Conservation (phyloP, 164 flowering plant genomes). For the Hamamelis virginiana region DNA sequence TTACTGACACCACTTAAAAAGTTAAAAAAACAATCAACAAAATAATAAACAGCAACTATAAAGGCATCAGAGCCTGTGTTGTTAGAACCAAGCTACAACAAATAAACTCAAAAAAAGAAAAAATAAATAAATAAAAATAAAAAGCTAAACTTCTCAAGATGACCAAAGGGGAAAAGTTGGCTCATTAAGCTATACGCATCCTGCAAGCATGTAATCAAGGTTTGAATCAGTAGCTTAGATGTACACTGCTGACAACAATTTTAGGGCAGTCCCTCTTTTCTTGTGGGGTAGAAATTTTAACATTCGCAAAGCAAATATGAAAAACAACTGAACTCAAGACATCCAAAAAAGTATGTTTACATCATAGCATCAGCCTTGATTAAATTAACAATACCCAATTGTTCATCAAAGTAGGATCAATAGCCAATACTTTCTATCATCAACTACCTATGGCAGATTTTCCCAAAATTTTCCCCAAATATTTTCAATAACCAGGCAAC, state of each 20-base stretch:
- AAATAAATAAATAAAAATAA: too few species aligned
- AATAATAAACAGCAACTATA: too few species aligned
- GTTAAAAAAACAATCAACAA: too few species aligned
- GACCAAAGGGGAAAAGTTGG: background rate
- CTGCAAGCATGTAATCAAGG: background rate
- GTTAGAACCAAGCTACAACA: too few species aligned
- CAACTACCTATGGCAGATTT: slow-evolving; percentile 13
- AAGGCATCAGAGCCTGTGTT: too few species aligned
- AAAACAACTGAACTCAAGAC: background rate
- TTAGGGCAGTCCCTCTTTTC: too few species aligned
- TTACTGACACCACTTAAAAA: too few species aligned
- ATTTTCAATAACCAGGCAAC: slow-evolving; percentile 11
- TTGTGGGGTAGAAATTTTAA: too few species aligned
- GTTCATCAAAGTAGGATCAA: slow-evolving; percentile 16
- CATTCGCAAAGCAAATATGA: background rate
- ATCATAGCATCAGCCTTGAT: slow-evolving; percentile 14
- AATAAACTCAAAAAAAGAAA: too few species aligned
- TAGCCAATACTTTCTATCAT: background rate
- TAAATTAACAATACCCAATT: slow-evolving; percentile 19
- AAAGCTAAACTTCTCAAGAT: too few species aligned
- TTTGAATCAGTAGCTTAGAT: too few species aligned
- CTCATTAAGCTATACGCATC: background rate
- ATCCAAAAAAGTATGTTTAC: background rate
- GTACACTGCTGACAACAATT: too few species aligned
- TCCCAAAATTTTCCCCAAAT: slow-evolving; percentile 14